Base-by-base conservation (phyloP, 2,329 filamentous ascomycete species). In the Neocucurbitaria cava region DNA sequence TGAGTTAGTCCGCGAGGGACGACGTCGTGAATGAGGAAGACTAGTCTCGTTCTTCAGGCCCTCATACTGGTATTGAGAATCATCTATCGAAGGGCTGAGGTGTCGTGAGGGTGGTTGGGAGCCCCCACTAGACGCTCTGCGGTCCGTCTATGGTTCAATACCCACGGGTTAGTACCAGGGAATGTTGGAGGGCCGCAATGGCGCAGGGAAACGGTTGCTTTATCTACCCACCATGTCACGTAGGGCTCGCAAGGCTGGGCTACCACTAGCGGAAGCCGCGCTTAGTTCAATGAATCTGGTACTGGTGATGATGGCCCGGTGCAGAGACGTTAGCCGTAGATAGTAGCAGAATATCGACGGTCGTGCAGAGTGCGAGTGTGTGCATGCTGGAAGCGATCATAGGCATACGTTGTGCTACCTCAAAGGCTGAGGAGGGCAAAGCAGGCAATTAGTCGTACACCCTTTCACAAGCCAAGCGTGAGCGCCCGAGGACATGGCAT, bases 221-320 rank as follows among this genome's bases (percentile, higher is more conserved):
- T 61, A 66, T 69, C 65, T 68, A 74, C 73, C 60, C 69, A 76
- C 73, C 73, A 76, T 76, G 64, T 65, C 72, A 72, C 62, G 68
- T 69, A 58, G 49, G 59, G 38, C 51, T 61, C 52, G 59, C 61
- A 65, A 55, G 59, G 62, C 54, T 62, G 55, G 30, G 62, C 53
- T 60, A 45, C 61, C 48, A 59, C 61, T 64, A 57, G 64, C 59
- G 54, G 56, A 58, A 54, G 59, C 56, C 59, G 66, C 65, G 68
- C 60, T 61, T 65, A 56, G 51, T 59, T 74, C 64, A 74, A 61
- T 75, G 70, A 45, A 70, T 73, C 49, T 74, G 70, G 59, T 71
- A 69, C 53, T 69, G 65, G 52, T 57, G 64, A 43, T 56, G 58
- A 49, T 60, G 62, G 49, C 54, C 59, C 52, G 52, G 62, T 52